phyloP scores from a whole-genome alignment of 768 basidiomycete species.

The Auriculariales sp. region DNA sequence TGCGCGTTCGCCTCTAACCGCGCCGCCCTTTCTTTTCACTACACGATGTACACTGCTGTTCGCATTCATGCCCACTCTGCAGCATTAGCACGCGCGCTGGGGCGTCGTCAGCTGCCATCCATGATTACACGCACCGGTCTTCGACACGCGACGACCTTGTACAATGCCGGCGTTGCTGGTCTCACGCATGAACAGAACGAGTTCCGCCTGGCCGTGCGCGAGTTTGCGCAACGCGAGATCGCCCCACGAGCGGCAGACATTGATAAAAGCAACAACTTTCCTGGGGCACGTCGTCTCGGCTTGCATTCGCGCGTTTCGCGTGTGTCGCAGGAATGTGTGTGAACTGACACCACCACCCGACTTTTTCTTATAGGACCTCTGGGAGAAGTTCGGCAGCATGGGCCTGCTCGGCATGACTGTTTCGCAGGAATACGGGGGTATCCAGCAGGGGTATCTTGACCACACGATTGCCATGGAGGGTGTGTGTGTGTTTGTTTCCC shows the following conservation, averaged over 20 bases:
- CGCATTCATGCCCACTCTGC: no score
- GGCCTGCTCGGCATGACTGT: slow-evolving; percentile 84
- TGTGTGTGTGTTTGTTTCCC: slow-evolving; percentile 10
- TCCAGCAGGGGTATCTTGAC: slow-evolving; percentile 71
- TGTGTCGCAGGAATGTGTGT: not conserved
- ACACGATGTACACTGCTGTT: no score
- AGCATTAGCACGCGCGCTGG: no score
- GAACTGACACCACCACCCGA: not conserved
- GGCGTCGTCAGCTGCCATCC: no score
- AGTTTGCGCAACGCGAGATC: slow-evolving; percentile 73
- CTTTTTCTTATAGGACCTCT: slow-evolving; percentile 53
- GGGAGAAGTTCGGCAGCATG: slow-evolving; percentile 85
- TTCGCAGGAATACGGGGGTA: slow-evolving; percentile 64
- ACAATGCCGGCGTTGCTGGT: slow-evolving; percentile 60
- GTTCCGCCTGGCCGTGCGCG: slow-evolving; percentile 68
- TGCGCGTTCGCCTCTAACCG: no score
- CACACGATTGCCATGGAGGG: slow-evolving; percentile 91
- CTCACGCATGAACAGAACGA: slow-evolving; percentile 69
- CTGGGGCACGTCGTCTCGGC: slow-evolving; percentile 32
- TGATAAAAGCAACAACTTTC: slow-evolving; percentile 74
- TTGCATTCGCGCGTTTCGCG: not conserved
- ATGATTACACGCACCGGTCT: not conserved
- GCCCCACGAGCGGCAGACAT: slow-evolving; percentile 77
- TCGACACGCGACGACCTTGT: slow-evolving; percentile 29
- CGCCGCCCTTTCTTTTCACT: no score